These are phyloP conservation scores for Yarrowia sp. DNA, from an alignment of 805 yeast genomes.

Conservation along the genomic window DNA sequence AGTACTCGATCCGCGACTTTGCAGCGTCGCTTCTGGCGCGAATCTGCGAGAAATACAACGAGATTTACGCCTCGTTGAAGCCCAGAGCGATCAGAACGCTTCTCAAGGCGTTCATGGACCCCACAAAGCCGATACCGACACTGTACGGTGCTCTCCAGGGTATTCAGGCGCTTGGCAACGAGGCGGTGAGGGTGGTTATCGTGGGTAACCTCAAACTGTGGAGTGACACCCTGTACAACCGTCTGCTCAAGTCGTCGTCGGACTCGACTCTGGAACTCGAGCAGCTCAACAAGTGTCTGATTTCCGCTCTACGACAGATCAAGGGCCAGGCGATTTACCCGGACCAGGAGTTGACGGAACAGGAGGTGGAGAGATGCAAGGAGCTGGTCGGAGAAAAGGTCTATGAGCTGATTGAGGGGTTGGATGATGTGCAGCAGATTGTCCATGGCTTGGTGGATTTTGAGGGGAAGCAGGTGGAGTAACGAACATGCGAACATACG, in stretches of 20 bases:
- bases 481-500: not conserved
- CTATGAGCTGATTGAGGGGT: conserved; percentile 10
- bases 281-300: conserved; percentile 57
- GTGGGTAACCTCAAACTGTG: conserved; percentile 86
- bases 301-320: conserved; percentile 64
- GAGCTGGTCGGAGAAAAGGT: conserved; percentile 56
- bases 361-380: conserved; percentile 51
- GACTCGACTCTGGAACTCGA: conserved; percentile 52
- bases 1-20: conserved; percentile 76
- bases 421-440: conserved; percentile 24
- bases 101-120: conserved; percentile 86
- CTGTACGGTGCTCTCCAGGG: conserved; percentile 93
- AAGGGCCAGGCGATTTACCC: conserved; percentile 42
- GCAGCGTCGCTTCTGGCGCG: conserved; percentile 83
- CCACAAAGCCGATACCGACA: conserved; percentile 83
- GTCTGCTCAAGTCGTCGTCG: conserved; percentile 23
- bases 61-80: conserved; percentile 84
- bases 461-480: conserved; percentile 20
- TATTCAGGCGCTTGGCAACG: conserved; percentile 80
- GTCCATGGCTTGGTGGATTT: conserved; percentile 28
- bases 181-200: conserved; percentile 82
- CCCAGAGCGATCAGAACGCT: conserved; percentile 95
- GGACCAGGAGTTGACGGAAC: conserved; percentile 64
- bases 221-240: conserved; percentile 50
- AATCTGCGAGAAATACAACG: conserved; percentile 80